Evolutionary conservation across 2,329 filamentous ascomycete species (phyloP), one percentile per base, ranked within the genome.

Genomic region (Dothistroma septosporum): DNA sequence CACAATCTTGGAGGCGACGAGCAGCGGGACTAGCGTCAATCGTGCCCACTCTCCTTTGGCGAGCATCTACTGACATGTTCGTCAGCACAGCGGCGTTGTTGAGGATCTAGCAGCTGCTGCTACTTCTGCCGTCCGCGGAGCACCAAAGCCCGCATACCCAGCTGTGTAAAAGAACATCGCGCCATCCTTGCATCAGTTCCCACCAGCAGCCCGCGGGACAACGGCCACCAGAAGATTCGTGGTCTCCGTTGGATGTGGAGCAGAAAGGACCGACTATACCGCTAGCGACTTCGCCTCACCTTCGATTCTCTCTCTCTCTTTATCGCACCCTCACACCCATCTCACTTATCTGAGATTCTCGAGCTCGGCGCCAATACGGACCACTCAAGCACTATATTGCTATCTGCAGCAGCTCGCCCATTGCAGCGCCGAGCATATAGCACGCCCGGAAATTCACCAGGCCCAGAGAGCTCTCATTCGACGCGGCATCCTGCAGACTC

Each of bases 131-230:
- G n/a, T 12, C 2, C 50, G 50, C 50, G 50, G 50, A 53, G 31
- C 22, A 32, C 53, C 44, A 28, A 55, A 33, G 21, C 21, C 21
- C 53, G 50, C 50, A 52, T n/a, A 55, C 33, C 53, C 24, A 24
- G 11, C 16, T 16, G 16, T 21, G 7, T n/a, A 4, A 16, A 22
- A 8, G 8, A 31, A 16, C 14, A 35, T 55, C 53, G 24, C 22
- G 21, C 53, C 53, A 48, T 56, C 37, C 37, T 56, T 56, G 41
- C 41, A 56, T 56, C n/a, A 32, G 22, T n/a, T 21, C 24, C 24
- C 12, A 53, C 16, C 24, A 53, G 49, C 24, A 32, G 31, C 11
- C n/a, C 24, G 31, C 31, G 50, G 31, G 9, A 35, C n/a, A 9
- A 32, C 24, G 24, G 50, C 24, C 31, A 19, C 50, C 50, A 35